phyloP scores from a whole-genome alignment of 2,329 filamentous ascomycete species.

The Cytospora leucostoma region DNA sequence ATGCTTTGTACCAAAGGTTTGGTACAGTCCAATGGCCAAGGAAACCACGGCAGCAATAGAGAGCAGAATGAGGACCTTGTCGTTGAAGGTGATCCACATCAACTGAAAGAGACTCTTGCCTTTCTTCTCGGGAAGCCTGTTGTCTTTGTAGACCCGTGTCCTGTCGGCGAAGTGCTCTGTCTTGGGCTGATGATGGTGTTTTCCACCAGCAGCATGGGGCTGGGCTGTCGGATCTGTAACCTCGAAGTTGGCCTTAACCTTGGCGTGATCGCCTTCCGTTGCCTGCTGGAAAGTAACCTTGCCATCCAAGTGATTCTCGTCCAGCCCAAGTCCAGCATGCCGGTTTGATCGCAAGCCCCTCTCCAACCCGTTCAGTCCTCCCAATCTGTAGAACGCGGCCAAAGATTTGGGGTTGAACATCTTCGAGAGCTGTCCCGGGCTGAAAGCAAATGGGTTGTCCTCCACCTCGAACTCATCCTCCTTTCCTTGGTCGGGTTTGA shows the following conservation, averaged over 20 bases:
- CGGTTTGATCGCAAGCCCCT: constrained; percentile 75
- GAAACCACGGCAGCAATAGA: constrained; percentile 72
- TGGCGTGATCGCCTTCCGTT: constrained; percentile 40
- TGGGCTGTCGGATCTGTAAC: constrained; percentile 29
- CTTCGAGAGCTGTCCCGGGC: constrained; percentile 80
- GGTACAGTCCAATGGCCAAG: constrained; percentile 73
- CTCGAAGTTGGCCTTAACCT: constrained; percentile 37
- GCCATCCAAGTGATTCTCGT: constrained; percentile 69
- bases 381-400: constrained; percentile 76
- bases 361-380: constrained; percentile 76
- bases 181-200: neutral
- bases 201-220: constrained; percentile 4
- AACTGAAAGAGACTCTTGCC: constrained; percentile 71
- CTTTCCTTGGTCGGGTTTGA: constrained; percentile 74
- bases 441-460: constrained; percentile 83
- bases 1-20: constrained; percentile 66
- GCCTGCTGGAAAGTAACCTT: constrained; percentile 72
- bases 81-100: constrained; percentile 83
- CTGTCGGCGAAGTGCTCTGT: constrained; percentile 57
- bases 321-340: constrained; percentile 71
- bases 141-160: constrained; percentile 71
- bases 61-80: constrained; percentile 75
- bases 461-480: constrained; percentile 75
- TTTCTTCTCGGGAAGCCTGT: constrained; percentile 72
- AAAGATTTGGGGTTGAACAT: constrained; percentile 88